Evolutionary conservation across 2,329 filamentous ascomycete species (phyloP), one percentile per base, ranked within the genome.

Genomic region (Neofusicoccum umdonicola): DNA sequence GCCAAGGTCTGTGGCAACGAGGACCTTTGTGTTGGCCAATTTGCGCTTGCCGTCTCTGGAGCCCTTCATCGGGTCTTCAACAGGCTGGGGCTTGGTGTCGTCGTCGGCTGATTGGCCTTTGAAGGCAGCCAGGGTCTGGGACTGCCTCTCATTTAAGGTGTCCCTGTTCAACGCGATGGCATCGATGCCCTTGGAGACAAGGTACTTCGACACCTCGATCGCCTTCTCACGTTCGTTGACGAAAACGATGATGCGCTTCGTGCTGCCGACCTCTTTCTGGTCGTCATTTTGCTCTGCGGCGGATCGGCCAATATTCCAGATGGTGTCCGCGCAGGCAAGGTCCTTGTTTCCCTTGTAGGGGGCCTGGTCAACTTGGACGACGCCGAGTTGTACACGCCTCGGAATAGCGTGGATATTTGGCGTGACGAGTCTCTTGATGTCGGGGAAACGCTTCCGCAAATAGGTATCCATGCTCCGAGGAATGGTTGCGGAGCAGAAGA

Each of bases 361-460:
- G n/a, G 96, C 89, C 70, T 90, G 92, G 68, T 94, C 89, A 13
- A 96, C 90, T 72, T 99, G 93, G 34, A 99, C 88, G 41, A 98
- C 92, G 65, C 92, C 93, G 4, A 99, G 87, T 76, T 98, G 94
- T 0, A 99, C 93, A 69, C 95, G 89, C 47, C 95, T 89, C 2
- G 95, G 95, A 70, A 99, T 97, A 65, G 95, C 93, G 78, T 99
- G 95, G 0, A 99, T 85, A 73, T 98, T 97, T 0, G 95, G 95
- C 0, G 95, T 99, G 1, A 94, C 94, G 67, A 99, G 88, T 66
- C 95, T 90, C 51, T 84, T 82, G 79, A 96, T 92, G 70, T 91
- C 84, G 0, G 95, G 94, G 76, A 93, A 97, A 68, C 89, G 88
- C 67, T 87, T 86, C 61, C 87, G 86, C n/a, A 99, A 85, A 76